A percentile compares a stretch with the other conserved stretches of the same genome.
Conservation (phyloP, 768 basidiomycete genomes). For the Cubamyces sp. region DNA sequence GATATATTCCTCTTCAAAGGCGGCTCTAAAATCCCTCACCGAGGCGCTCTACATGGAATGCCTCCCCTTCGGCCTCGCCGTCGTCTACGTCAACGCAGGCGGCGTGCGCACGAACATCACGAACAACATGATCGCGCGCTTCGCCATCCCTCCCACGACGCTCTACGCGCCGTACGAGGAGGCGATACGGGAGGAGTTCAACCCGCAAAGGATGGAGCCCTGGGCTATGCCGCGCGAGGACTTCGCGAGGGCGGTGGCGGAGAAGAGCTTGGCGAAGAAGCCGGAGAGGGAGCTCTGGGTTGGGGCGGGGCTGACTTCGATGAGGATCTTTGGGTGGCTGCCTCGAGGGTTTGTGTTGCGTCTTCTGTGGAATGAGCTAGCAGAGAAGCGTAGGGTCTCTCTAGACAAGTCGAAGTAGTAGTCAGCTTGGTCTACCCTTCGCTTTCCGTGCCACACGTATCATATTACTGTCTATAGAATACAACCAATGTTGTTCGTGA, state of each 20-base stretch:
- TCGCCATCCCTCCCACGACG: constrained; percentile 51
- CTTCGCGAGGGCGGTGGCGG: constrained; percentile 24
- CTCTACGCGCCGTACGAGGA: constrained; percentile 57
- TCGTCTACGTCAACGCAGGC: constrained; percentile 72
- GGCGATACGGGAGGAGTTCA: constrained; percentile 57
- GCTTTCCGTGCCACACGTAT: too few species aligned
- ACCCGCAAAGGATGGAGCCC: constrained; percentile 47
- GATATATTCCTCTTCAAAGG: constrained; percentile 60
- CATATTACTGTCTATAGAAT: too few species aligned
- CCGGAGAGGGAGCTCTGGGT: constrained; percentile 20
- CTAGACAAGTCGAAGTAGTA: too few species aligned
- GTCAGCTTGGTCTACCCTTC: too few species aligned
- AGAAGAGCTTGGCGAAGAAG: neutral
- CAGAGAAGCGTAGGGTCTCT: neutral
- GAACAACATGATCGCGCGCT: constrained; percentile 48
- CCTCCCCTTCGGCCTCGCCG: constrained; percentile 68
- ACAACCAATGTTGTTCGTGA: too few species aligned
- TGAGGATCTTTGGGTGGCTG: constrained; percentile 1
- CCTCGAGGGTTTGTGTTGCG: constrained; percentile 8
- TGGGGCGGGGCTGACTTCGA: neutral
- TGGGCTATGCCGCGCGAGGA: constrained; percentile 22
- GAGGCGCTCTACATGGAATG: constrained; percentile 76
- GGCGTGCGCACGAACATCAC: constrained; percentile 63
- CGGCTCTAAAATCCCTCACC: constrained; percentile 60
- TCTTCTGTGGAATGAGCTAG: constrained; percentile 1